Base-by-base conservation (phyloP, 1,284 basidiomycete species). In the Psilocybe mexicana region DNA sequence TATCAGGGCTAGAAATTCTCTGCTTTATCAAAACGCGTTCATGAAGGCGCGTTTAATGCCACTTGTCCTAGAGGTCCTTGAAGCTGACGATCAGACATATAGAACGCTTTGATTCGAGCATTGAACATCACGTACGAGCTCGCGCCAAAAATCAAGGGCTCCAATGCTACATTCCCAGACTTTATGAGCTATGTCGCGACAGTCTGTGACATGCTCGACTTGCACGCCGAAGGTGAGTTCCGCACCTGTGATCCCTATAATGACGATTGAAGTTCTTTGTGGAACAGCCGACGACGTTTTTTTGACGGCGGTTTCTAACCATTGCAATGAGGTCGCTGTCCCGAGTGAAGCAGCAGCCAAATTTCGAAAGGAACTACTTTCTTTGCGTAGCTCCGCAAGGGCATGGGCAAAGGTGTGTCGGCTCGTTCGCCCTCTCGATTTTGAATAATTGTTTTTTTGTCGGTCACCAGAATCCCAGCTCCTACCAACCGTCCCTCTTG, bases 21-120 rank as follows among this genome's bases (percentile, higher is more conserved):
- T 69, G 23, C 60, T 60, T 8, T 64, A 66, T 26, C 65, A 68
- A 44, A 70, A 67, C 51, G 58, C 64, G 12, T 69, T 69, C 42
- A 69, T 69, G 69, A 70, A 69, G 63, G 67, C 14, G 12, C 7
- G 10, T 42, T 24, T 51, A 36, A 40, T 46, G 14, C 50, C 23
- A 44, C 28, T 14, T 33, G 43, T 35, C 12, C 2, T 23, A 10
- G 24, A 2, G 33, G 11, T 35, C 11, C 6, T 8, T 46, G 40
- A n/a, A 28, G 45, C 26, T 43, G 14, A n/a, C 18, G 5, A 24
- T 52, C 45, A n/a, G 24, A 6, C 25, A 12, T 2, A 30, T 45
- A 71, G 68, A 72, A 70, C 57, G 61, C 66, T 8, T 53, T 70
- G 36, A 66, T 72, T 52, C 65, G 67, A 26, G 67, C 60, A 10